A percentile compares a stretch with the other conserved stretches of the same genome.
These are phyloP conservation scores for Salix arbutifolia DNA, from an alignment of 345 rosid species.

Conservation along the genomic window DNA sequence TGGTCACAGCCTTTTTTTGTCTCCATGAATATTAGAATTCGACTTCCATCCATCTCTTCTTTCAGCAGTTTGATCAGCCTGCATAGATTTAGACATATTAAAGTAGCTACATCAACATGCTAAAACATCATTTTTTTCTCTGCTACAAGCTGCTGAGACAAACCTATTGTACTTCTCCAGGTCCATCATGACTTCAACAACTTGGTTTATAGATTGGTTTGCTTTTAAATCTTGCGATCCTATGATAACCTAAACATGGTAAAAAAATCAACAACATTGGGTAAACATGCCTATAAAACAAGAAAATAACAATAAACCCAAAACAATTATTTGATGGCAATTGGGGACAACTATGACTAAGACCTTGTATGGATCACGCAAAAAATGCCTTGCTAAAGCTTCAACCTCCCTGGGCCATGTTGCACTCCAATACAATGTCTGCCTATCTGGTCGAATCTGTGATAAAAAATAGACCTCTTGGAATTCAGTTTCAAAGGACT, in stretches of 20 bases:
- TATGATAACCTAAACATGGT: slow-evolving; percentile 55
- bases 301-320: background rate
- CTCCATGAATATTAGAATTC: slow-evolving; percentile 80
- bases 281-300: background rate
- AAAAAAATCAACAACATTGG: slow-evolving; percentile 15
- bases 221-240: slow-evolving; percentile 88
- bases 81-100: slow-evolving; percentile 18
- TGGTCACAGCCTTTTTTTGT: slow-evolving; percentile 96
- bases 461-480: background rate
- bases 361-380: slow-evolving; percentile 86
- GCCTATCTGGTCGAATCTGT: slow-evolving; percentile 98
- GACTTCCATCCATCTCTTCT: slow-evolving; percentile 80
- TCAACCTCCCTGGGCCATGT: slow-evolving; percentile 98
- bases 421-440: slow-evolving; percentile 97
- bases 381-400: slow-evolving; percentile 79
- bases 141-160: slow-evolving; percentile 20
- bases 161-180: slow-evolving; percentile 86
- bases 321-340: background rate
- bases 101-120: background rate
- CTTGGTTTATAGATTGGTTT: slow-evolving; percentile 85
- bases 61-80: slow-evolving; percentile 73
- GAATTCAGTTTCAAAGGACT: background rate
- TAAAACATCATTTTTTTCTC: slow-evolving; percentile 6
- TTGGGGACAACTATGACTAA: background rate
- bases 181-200: slow-evolving; percentile 75